Evolutionary conservation across 345 rosid species (phyloP), one percentile per base, ranked within the genome.

Genomic region (Raphanus sativus): DNA sequence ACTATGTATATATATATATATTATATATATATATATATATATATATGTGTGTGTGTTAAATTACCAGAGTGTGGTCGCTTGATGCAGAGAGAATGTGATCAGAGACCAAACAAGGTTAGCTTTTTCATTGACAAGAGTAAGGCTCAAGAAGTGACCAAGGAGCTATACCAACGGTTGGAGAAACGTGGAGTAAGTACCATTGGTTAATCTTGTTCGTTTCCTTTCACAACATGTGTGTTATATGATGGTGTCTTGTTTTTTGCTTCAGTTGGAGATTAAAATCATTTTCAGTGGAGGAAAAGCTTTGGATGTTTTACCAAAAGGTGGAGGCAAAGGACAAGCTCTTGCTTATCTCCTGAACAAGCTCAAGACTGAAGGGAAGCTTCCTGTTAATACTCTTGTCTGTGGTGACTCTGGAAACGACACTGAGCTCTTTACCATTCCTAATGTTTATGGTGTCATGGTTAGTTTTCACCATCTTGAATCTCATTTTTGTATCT

Each of bases 401-500:
- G 99, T 50, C 40, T 92, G 99, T 81, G 99, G 99, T 24, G 99
- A 92, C 75, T 95, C 99, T 45, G 99, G 99, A 78, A 95, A 95
- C 71, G 99, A 95, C 70, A 96, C 93, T 6, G 99, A 95, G 54
- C 87, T 95, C 29, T 95, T 89, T 74, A 87, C 90, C 81, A 87
- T 95, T 77, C 96, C 98, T 13, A 86, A 89, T 52, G 93, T 95
- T 9, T 78, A 86, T 78, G 99, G 98, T 25, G 99, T 95, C 74
- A 87, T 92, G 99, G 98, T 91, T 56, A 28, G 95, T 81, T 25
- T 55, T 38, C 36, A 54, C 28, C 12, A 60, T 61, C 17, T 62
- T 50, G 40, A 45, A 15, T 48, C 30, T 64, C 63, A 1, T 1
- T 48, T 33, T 66, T 74, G 6, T 3, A 3, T 17, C 6, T 10